Conservation (phyloP, 768 basidiomycete genomes). For the Hypholoma sublateritium region DNA sequence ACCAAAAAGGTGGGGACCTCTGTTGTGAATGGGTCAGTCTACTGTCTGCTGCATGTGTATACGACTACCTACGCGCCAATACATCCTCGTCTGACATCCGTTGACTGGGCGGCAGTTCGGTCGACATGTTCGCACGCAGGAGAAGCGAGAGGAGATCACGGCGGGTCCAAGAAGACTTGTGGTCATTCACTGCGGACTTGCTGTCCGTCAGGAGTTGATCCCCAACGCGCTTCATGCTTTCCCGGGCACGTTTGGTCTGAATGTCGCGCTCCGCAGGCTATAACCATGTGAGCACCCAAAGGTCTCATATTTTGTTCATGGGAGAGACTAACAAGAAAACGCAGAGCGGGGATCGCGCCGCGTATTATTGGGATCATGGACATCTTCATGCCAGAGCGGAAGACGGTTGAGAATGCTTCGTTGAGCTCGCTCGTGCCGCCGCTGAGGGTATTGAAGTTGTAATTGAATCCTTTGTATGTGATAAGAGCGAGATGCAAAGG, state of each 20-base stretch:
- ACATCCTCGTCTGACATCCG: constrained; percentile 64
- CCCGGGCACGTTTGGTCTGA: constrained; percentile 28
- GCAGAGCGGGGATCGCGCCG: constrained; percentile 33
- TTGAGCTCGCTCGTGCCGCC: constrained; percentile 48
- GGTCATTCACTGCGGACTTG: constrained; percentile 33
- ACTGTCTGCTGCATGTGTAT: background rate
- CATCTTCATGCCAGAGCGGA: constrained; percentile 40
- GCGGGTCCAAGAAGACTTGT: constrained; percentile 28
- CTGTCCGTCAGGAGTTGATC: constrained; percentile 47
- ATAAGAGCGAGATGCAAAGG: constrained; percentile 26
- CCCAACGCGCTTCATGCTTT: constrained; percentile 51
- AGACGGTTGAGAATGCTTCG: constrained; percentile 51
- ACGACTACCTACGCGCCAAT: constrained; percentile 41
- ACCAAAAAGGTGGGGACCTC: constrained; percentile 64
- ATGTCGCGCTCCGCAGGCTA: constrained; percentile 33
- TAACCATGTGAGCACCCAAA: background rate
- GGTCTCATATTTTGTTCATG: background rate
- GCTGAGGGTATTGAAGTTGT: constrained; percentile 31
- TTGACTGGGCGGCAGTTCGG: constrained; percentile 54
- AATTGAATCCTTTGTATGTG: constrained; percentile 29
- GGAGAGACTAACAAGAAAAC: constrained; percentile 32
- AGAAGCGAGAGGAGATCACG: constrained; percentile 63
- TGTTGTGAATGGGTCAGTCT: constrained; percentile 18
- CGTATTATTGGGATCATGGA: constrained; percentile 32
- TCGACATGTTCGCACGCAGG: constrained; percentile 63